Evolutionary conservation across 176 grass and related monocot species (phyloP).

Genomic region (Pontederia crassipes): DNA sequence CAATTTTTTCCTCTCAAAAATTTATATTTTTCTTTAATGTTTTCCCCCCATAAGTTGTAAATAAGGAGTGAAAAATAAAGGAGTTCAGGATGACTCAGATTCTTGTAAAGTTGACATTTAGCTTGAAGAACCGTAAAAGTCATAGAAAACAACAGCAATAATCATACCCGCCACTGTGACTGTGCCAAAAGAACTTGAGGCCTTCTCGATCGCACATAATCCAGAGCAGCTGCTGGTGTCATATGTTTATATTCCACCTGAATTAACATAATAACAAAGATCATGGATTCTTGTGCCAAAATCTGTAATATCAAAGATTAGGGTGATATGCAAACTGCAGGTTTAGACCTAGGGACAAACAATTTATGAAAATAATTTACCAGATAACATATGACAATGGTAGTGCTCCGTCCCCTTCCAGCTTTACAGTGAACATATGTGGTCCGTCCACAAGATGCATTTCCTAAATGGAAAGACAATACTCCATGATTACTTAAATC

Average conservation of each 20-base stretch:
- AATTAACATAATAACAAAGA: not conserved
- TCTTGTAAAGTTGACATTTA: not conserved
- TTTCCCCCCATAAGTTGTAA: too few species aligned
- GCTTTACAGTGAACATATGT: slow-evolving; percentile 99
- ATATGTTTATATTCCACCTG: slow-evolving; percentile 78
- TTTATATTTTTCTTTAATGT: too few species aligned
- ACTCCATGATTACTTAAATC: slow-evolving; percentile 1
- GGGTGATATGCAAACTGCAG: not conserved
- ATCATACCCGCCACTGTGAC: slow-evolving; percentile 69
- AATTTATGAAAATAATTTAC: slow-evolving; percentile 23
- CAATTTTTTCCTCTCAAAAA: too few species aligned
- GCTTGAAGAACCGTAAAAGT: not conserved
- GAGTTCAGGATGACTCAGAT: not conserved
- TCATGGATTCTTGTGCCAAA: not conserved
- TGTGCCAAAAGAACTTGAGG: slow-evolving; percentile 80
- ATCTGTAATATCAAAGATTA: not conserved
- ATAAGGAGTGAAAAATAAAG: too few species aligned
- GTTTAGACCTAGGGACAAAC: not conserved
- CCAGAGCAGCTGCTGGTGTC: slow-evolving; percentile 73
- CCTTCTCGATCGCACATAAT: slow-evolving; percentile 74
- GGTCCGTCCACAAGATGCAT: slow-evolving; percentile 39
- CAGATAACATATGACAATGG: slow-evolving; percentile 98
- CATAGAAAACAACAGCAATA: not conserved
- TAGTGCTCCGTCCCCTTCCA: slow-evolving; percentile 93
- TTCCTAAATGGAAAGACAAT: slow-evolving; percentile 28